A percentile compares a stretch with the other conserved stretches of the same genome.
Conservation (phyloP, 139 green algal genomes). For the Chlamydomonas sp. region DNA sequence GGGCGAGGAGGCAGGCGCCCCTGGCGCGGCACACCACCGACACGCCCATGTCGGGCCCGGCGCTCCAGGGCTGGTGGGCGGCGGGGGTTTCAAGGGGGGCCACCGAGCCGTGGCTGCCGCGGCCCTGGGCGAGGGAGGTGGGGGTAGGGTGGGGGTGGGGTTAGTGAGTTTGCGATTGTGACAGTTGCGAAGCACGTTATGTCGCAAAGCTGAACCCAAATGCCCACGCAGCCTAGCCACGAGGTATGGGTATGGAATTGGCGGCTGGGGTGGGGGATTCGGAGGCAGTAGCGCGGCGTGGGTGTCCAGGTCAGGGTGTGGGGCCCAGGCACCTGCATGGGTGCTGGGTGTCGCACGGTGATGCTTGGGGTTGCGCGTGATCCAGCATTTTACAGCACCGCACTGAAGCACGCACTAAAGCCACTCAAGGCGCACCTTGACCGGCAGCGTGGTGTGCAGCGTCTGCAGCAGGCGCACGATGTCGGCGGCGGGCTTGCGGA, state of each 20-base stretch:
- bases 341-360: background rate
- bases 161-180: background rate
- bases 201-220: background rate
- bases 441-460: conserved; percentile 10
- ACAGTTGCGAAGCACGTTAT: background rate
- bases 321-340: too few species aligned
- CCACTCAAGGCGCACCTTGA: background rate
- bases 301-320: too few species aligned
- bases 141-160: background rate
- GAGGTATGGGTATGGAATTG: too few species aligned
- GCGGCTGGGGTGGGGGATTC: too few species aligned
- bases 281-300: too few species aligned
- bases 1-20: background rate
- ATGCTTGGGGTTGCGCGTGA: background rate
- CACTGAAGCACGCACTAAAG: background rate
- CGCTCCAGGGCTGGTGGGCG: background rate
- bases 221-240: too few species aligned
- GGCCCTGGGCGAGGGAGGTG: background rate
- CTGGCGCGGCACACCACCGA: background rate
- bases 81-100: background rate
- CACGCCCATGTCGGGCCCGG: background rate
- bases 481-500: conserved; percentile 30
- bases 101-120: background rate
- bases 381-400: background rate
- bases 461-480: conserved; percentile 21